Conservation (phyloP, 805 yeast genomes). For the Sungouiella thailandica region DNA sequence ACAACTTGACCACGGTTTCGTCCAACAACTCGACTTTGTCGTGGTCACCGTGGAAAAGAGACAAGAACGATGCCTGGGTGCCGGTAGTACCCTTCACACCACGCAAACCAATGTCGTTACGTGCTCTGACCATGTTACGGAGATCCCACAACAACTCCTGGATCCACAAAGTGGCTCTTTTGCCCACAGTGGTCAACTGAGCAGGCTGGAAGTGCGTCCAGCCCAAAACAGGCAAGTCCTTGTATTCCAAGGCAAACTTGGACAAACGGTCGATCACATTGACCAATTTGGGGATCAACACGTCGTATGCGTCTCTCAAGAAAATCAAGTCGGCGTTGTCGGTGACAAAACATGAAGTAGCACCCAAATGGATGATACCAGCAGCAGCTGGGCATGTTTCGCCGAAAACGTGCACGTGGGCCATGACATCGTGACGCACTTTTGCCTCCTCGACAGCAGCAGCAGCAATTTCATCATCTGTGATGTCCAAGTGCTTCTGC, state of each 20-base stretch:
- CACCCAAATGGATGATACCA: slow-evolving; percentile 96
- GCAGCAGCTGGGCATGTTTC: slow-evolving; percentile 92
- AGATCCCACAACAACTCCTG: slow-evolving; percentile 98
- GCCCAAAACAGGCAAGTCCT: slow-evolving; percentile 94
- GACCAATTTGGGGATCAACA: slow-evolving; percentile 89
- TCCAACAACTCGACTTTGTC: slow-evolving; percentile 93
- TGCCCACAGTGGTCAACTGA: slow-evolving; percentile 96
- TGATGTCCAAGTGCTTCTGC: slow-evolving; percentile 69
- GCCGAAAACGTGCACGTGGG: slow-evolving; percentile 96
- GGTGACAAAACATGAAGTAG: slow-evolving; percentile 96
- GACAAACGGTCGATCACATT: slow-evolving; percentile 90
- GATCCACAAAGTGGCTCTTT: slow-evolving; percentile 95
- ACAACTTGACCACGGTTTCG: slow-evolving; percentile 83
- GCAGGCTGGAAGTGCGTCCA: slow-evolving; percentile 99
- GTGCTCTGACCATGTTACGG: slow-evolving; percentile 91
- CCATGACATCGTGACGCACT: slow-evolving; percentile 99
- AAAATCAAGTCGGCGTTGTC: slow-evolving; percentile 98
- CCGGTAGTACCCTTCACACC: slow-evolving; percentile 99
- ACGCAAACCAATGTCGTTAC: slow-evolving; percentile 92
- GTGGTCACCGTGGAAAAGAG: slow-evolving; percentile 94
- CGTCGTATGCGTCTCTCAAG: slow-evolving; percentile 91
- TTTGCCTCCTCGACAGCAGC: slow-evolving; percentile 94
- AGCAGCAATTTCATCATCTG: slow-evolving; percentile 86
- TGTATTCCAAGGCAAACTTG: slow-evolving; percentile 83
- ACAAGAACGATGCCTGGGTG: slow-evolving; percentile 93